phyloP scores from a whole-genome alignment of 345 rosid genomes.

The Rhizophora mangle region DNA sequence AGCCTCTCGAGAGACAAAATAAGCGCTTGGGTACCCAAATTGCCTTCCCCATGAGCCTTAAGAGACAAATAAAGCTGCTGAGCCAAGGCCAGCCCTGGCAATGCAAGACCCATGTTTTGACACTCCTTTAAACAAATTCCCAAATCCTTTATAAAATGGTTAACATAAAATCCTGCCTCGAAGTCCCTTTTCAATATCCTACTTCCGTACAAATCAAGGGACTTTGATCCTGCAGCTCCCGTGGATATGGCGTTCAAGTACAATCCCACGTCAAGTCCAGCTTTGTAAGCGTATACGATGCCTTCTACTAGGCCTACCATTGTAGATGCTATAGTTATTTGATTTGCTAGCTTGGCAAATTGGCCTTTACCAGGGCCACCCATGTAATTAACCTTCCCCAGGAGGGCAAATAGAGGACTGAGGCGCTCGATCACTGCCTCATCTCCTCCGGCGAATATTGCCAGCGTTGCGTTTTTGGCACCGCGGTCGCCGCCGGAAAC shows the following conservation, averaged over 20 bases:
- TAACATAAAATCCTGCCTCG: slow-evolving; percentile 77
- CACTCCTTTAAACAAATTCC: slow-evolving; percentile 90
- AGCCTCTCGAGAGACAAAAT: slow-evolving; percentile 83
- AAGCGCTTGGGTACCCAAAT: slow-evolving; percentile 75
- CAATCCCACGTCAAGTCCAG: slow-evolving; percentile 64
- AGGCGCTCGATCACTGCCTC: slow-evolving; percentile 39
- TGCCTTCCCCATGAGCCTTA: slow-evolving; percentile 82
- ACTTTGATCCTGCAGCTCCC: slow-evolving; percentile 76
- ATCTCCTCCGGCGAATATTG: slow-evolving; percentile 82
- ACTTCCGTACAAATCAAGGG: slow-evolving; percentile 55
- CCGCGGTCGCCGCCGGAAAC: slow-evolving; percentile 79
- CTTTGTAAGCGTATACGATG: slow-evolving; percentile 65
- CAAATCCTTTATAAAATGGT: slow-evolving; percentile 81
- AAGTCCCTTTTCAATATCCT: slow-evolving; percentile 79
- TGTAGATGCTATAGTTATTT: slow-evolving; percentile 71
- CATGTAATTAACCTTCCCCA: slow-evolving; percentile 85
- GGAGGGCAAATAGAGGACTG: slow-evolving; percentile 51
- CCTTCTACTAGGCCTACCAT: slow-evolving; percentile 88
- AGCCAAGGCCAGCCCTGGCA: slow-evolving; percentile 82
- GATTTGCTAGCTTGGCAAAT: slow-evolving; percentile 73
- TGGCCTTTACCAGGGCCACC: slow-evolving; percentile 79
- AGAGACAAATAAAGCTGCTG: slow-evolving; percentile 91
- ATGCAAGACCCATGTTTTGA: slow-evolving; percentile 74
- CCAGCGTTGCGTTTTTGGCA: slow-evolving; percentile 59
- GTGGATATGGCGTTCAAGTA: slow-evolving; percentile 60